Percentiles rank a stretch among this genome's conserved stretches.
Conservation (phyloP, 495 filamentous ascomycete species). For the Amorphotheca resinae region DNA sequence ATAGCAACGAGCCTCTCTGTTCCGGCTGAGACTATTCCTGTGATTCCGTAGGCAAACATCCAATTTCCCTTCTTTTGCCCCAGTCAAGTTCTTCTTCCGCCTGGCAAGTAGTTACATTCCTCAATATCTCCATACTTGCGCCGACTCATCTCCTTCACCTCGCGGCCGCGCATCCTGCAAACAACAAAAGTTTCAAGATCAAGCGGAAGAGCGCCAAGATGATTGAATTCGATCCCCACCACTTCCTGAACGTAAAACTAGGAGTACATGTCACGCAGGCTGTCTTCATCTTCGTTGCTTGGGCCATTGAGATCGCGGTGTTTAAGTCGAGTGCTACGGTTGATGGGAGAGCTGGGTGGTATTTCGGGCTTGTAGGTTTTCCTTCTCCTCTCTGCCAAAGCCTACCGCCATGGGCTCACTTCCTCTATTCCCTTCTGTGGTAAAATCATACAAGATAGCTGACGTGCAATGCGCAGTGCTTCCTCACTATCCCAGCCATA, state of each 20-base stretch:
- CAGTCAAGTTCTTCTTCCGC: too few relatives aligned
- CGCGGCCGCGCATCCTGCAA: too few relatives aligned
- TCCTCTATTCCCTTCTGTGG: too few relatives aligned
- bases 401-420: background rate
- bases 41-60: too few relatives aligned
- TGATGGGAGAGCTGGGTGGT: slow-evolving; percentile 61
- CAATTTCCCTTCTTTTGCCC: too few relatives aligned
- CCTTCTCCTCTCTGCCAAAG: background rate
- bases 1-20: too few relatives aligned
- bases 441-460: background rate
- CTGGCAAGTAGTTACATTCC: too few relatives aligned
- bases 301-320: slow-evolving; percentile 60
- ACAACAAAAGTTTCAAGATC: too few relatives aligned
- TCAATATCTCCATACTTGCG: too few relatives aligned
- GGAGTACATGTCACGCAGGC: slow-evolving; percentile 48
- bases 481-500: slow-evolving; percentile 68
- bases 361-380: slow-evolving; percentile 59
- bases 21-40: too few relatives aligned
- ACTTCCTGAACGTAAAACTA: slow-evolving; percentile 44
- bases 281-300: slow-evolving; percentile 55
- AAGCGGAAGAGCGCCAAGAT: slow-evolving; percentile 13
- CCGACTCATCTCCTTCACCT: too few relatives aligned
- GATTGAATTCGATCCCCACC: slow-evolving; percentile 35
- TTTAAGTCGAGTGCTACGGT: slow-evolving; percentile 47
- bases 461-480: slow-evolving; percentile 46